Conservation (phyloP, 73 alveolate species). For the Uronychia setigera region DNA sequence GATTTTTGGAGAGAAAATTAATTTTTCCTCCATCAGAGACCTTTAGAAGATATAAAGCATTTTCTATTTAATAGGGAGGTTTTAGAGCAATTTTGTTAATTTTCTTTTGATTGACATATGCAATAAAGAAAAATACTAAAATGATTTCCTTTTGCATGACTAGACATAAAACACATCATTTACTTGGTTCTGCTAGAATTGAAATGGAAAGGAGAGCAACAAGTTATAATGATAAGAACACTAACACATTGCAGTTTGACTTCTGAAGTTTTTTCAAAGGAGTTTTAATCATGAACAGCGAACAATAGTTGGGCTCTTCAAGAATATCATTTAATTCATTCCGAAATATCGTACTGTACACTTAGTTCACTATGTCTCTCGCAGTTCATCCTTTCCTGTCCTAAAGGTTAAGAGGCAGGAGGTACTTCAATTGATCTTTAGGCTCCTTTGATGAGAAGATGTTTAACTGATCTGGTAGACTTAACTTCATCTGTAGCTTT, state of each 20-base stretch:
- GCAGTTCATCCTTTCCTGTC: conserved; percentile 27
- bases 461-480: conserved; percentile 34
- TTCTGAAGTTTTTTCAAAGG: conserved; percentile 39
- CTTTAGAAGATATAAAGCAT: too few relatives aligned
- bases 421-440: conserved; percentile 1
- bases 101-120: too few relatives aligned
- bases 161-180: background rate
- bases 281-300: conserved; percentile 41
- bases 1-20: too few relatives aligned
- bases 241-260: background rate
- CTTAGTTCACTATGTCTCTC: conserved; percentile 15
- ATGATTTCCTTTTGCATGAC: conserved; percentile 14
- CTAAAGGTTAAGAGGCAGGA: background rate
- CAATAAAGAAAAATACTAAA: conserved; percentile 11
- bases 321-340: conserved; percentile 37
- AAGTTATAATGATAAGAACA: conserved; percentile 3
- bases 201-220: background rate
- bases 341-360: conserved; percentile 5
- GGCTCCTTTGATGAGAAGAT: conserved; percentile 45
- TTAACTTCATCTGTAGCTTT: conserved; percentile 10
- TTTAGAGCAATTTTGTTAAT: too few relatives aligned
- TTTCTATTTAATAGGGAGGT: too few relatives aligned
- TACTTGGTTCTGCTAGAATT: conserved; percentile 24
- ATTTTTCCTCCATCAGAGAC: too few relatives aligned
- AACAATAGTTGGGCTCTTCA: conserved; percentile 27